Conservation (phyloP, 495 filamentous ascomycete species). For the Pseudoneurospora amorphoporcata region DNA sequence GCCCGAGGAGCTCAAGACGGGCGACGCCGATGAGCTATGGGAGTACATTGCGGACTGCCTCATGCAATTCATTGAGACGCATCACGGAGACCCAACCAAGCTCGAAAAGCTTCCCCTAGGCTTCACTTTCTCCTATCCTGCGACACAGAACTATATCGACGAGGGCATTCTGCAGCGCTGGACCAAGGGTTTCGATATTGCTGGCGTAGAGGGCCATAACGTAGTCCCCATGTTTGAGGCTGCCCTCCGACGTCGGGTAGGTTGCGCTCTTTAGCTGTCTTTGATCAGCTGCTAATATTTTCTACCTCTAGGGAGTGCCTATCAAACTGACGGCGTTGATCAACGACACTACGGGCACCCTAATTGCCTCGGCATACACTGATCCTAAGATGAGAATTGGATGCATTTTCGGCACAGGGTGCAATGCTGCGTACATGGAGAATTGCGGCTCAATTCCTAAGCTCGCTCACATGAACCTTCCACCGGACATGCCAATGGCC, state of each 20-base stretch:
- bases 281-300: conserved; percentile 3
- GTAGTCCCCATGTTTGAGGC: conserved; percentile 89
- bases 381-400: conserved; percentile 87
- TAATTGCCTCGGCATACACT: conserved; percentile 96
- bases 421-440: conserved; percentile 98
- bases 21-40: conserved; percentile 87
- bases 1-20: conserved; percentile 90
- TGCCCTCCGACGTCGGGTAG: conserved; percentile 66
- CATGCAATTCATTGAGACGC: conserved; percentile 88
- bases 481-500: conserved; percentile 79
- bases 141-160: conserved; percentile 92
- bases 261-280: conserved; percentile 13
- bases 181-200: conserved; percentile 99
- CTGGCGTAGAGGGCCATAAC: conserved; percentile 88
- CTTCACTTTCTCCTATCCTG: conserved; percentile 98
- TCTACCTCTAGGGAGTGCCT: conserved; percentile 55
- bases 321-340: conserved; percentile 91
- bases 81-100: conserved; percentile 59
- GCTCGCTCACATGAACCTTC: conserved; percentile 86
- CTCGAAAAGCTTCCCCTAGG: conserved; percentile 68
- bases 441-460: conserved; percentile 84
- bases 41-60: conserved; percentile 96
- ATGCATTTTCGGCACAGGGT: conserved; percentile 96
- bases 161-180: conserved; percentile 92
- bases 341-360: conserved; percentile 97